Base-by-base conservation (phyloP, 768 basidiomycete genomes). In the Lactarius trivialis region DNA sequence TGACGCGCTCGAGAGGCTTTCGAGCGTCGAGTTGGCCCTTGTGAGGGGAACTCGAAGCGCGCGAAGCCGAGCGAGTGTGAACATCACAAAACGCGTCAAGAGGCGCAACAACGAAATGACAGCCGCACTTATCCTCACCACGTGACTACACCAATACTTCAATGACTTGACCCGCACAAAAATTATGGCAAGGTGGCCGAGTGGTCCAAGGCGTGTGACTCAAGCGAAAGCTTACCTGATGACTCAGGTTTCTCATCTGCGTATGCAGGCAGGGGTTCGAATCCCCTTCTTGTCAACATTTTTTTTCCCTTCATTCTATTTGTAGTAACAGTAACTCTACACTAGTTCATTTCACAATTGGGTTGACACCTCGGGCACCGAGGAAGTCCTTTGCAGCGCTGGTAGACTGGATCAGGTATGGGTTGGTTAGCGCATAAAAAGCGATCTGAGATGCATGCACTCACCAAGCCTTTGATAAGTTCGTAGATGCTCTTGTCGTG, bases 401-500 rank as follows among this genome's bases (percentile, higher is more conserved):
- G 1, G 82, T 70, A 66, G 84, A 89, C 88, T 90, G 64, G 14
- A 49, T 4, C 28, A 53, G 5, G 34, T n/a, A 55, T 19, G 9
- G 15, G 30, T 55, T 5, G 30, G n/a, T 26, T 17, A 28, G 17
- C 56, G 14, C 7, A 54, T n/a, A 19, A 49, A 19, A 1, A 39
- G 19, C 50, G 2, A n/a, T 24, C 4, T 11, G 26, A 33, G 41
- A 33, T 34, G 26, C n/a, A 54, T 28, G 7, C 36, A 67, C 79
- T 63, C 55, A 90, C 91, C 69, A 93, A 73, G 54, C 81, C 79
- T 70, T 89, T 89, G 65, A 93, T 83, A 32, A 91, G 76, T 52
- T 91, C 89, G 70, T 91, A 93, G n/a, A 93, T 82, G 64, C 84
- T 89, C 76, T 89, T 91, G 77, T 93, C 87, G 64, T 93, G 88